A percentile compares a stretch with the other conserved stretches of the same genome.
These are phyloP conservation scores for Pyrenula massariospora DNA, from an alignment of 495 filamentous ascomycete genomes.

Conservation along the genomic window DNA sequence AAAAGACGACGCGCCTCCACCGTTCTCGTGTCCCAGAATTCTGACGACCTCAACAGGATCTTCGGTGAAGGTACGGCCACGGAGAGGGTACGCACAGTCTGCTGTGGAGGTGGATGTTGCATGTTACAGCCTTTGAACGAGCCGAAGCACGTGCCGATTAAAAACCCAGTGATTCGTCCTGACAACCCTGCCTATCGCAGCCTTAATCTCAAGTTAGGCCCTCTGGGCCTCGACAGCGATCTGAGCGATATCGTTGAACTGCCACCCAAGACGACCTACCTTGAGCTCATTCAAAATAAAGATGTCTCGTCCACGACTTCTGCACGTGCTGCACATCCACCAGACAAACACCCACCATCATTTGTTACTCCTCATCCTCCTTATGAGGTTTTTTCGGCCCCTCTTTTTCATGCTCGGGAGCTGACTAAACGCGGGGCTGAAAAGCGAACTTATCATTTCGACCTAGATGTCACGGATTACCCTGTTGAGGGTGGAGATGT, in stretches of 20 bases:
- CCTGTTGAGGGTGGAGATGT: slow-evolving; percentile 68
- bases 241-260: slow-evolving; percentile 59
- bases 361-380: slow-evolving; percentile 96
- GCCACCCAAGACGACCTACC: slow-evolving; percentile 60
- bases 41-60: slow-evolving; percentile 61
- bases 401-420: slow-evolving; percentile 69
- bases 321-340: neutral
- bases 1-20: slow-evolving; percentile 65
- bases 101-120: slow-evolving; percentile 93
- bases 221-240: slow-evolving; percentile 53
- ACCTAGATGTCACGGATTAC: slow-evolving; percentile 92
- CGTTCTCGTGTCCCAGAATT: slow-evolving; percentile 63
- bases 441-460: slow-evolving; percentile 95
- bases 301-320: slow-evolving; percentile 13
- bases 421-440: slow-evolving; percentile 84
- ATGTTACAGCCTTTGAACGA: slow-evolving; percentile 48
- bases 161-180: slow-evolving; percentile 51
- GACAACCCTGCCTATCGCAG: slow-evolving; percentile 77
- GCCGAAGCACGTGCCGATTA: slow-evolving; percentile 35
- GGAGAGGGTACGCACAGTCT: slow-evolving; percentile 49
- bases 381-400: slow-evolving; percentile 79
- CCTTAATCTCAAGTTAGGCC: slow-evolving; percentile 62
- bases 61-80: slow-evolving; percentile 26
- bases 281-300: slow-evolving; percentile 35
- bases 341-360: slow-evolving; percentile 55